phyloP scores from a whole-genome alignment of 768 basidiomycete genomes.

The Lentinula sp. region DNA sequence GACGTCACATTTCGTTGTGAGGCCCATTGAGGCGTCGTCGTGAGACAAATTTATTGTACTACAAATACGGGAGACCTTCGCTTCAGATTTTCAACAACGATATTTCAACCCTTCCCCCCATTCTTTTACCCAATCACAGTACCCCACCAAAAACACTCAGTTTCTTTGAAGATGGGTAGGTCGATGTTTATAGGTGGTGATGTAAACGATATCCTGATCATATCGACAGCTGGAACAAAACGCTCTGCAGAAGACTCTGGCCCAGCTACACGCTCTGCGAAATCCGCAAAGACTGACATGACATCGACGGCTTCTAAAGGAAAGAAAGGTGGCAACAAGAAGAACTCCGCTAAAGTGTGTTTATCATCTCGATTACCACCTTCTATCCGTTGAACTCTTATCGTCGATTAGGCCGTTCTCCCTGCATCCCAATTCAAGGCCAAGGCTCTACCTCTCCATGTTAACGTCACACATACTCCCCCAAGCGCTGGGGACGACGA shows the following conservation, averaged over 20 bases:
- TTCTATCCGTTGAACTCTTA: not conserved
- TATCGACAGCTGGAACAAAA: constrained; percentile 30
- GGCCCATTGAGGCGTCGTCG: not conserved
- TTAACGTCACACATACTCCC: constrained; percentile 62
- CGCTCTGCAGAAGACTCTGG: constrained; percentile 30
- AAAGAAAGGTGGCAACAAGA: constrained; percentile 31
- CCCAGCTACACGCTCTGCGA: constrained; percentile 38
- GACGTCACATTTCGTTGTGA: constrained; percentile 1
- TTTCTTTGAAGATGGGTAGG: constrained; percentile 1
- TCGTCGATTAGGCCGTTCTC: constrained; percentile 33
- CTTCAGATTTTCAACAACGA: not conserved
- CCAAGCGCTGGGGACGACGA: constrained; percentile 34
- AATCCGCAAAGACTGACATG: constrained; percentile 41
- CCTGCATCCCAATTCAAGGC: constrained; percentile 49
- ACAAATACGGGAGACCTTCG: not conserved
- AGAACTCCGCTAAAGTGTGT: constrained; percentile 38
- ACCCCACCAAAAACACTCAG: not conserved
- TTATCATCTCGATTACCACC: too few relatives aligned
- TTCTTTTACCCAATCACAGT: not conserved
- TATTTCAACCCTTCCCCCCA: not conserved
- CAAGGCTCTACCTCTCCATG: constrained; percentile 64
- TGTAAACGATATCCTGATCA: not conserved
- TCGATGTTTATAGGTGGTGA: not conserved
- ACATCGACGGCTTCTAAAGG: constrained; percentile 20
- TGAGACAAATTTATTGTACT: not conserved